Conservation (phyloP, 23 red algal genomes). For the Pyropia haitanensis region DNA sequence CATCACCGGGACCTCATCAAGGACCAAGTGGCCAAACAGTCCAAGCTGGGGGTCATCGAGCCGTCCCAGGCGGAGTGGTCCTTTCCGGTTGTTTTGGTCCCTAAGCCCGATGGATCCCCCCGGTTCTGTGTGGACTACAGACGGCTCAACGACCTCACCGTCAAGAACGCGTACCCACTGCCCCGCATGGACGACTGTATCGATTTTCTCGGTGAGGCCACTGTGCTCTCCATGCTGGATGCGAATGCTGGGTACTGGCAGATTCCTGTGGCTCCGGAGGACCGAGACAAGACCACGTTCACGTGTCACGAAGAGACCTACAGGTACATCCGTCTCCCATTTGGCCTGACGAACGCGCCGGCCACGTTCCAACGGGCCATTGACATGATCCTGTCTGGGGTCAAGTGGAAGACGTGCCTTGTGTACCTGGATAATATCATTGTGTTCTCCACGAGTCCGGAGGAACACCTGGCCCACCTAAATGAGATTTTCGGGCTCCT, state of each 20-base stretch:
- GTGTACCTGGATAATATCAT: constrained; percentile 17
- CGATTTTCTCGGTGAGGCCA: constrained; percentile 9
- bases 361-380: constrained; percentile 3
- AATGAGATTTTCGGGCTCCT: neutral
- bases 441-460: neutral
- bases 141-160: neutral
- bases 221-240: constrained; percentile 1
- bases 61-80: constrained; percentile 6
- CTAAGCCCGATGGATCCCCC: constrained; percentile 5
- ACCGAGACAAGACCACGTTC: constrained; percentile 8
- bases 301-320: constrained; percentile 7
- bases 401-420: constrained; percentile 7
- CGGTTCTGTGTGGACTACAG: constrained; percentile 18
- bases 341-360: constrained; percentile 1
- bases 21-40: neutral
- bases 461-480: constrained; percentile 1
- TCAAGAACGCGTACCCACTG: constrained; percentile 1
- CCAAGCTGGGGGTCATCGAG: constrained; percentile 13
- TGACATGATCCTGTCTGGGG: constrained; percentile 4
- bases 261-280: neutral
- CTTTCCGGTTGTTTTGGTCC: constrained; percentile 7
- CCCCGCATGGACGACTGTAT: constrained; percentile 12
- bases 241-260: constrained; percentile 2
- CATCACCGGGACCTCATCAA: neutral
- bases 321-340: neutral